Base-by-base conservation (phyloP, 306 rosid species). In the Begonia masoniana region DNA sequence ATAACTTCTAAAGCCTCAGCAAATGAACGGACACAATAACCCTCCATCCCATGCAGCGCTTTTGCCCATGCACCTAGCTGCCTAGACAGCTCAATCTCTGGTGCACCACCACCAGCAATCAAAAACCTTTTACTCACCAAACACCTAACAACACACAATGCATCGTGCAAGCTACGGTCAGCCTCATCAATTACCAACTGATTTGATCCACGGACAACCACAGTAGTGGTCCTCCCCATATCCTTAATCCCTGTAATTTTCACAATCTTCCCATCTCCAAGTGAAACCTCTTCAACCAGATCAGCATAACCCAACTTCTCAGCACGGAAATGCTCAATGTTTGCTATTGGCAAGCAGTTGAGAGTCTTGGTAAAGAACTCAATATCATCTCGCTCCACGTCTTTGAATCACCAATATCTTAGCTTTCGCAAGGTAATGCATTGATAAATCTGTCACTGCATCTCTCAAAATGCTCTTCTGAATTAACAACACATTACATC, bases 31-130 rank as follows among this genome's bases (percentile, higher is more conserved):
- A 77, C 74, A 62, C 99, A 91, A 59, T 91, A 84, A 49, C 99
- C 96, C 66, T 91, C 99, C 99, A 91, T 91, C 42, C 99, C 99
- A 47, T 86, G 96, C 69, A 91, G 69, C 67, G 80, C 99, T 83
- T 91, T 91, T 0, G 99, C 96, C 99, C 99, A 91, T 2, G 99
- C 96, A 58, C 99, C 96, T 69, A 91, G 50, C 68, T 91, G 99
- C 80, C 99, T 75, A 0, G 99, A 91, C 13, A 91, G 72, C 93
- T 91, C 99, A 53, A 91, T 91, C 73, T 91, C 99, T 0, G 99
- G 99, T 0, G 99, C 99, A 2, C 99, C 99, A 19, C 99, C 99
- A 2, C 99, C 99, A 0, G 99, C 99, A 62, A 91, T 91, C 70
- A 91, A 60, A 75, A 86, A 91, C 71, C 83, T 76, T 78, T 91